Percentiles rank a stretch among this genome's conserved stretches.
Evolutionary conservation across 352 stramenopile genomes (phyloP).

Genomic region (Globisporangium radiosum): DNA sequence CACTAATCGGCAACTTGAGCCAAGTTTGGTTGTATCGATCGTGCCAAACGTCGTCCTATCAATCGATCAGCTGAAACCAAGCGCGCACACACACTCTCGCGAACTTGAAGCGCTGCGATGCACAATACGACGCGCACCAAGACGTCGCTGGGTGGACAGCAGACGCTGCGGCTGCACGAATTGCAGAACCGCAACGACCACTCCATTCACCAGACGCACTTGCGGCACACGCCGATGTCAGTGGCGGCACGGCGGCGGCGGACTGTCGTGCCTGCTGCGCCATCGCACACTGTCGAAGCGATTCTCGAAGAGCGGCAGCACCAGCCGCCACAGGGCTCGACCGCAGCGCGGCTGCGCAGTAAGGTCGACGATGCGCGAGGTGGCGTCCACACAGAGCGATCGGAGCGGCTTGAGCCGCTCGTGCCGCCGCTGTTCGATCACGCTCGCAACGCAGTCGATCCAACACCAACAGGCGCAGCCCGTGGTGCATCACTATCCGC

Average conservation of each 20-base stretch:
- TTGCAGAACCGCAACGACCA: constrained; percentile 31
- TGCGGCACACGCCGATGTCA: background rate
- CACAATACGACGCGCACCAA: constrained; percentile 16
- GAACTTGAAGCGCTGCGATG: constrained; percentile 8
- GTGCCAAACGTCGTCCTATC: too few species aligned
- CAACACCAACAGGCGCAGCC: too few species aligned
- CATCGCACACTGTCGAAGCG: constrained; percentile 35
- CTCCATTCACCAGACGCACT: constrained; percentile 28
- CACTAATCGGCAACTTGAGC: too few species aligned
- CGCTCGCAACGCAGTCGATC: too few species aligned
- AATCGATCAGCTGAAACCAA: too few species aligned
- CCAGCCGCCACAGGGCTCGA: constrained; percentile 6
- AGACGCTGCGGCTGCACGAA: constrained; percentile 35
- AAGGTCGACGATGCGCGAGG: constrained; percentile 35
- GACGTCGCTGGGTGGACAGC: constrained; percentile 41
- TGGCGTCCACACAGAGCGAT: constrained; percentile 45
- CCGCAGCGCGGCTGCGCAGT: constrained; percentile 20
- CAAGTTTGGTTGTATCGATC: too few species aligned
- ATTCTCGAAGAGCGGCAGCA: constrained; percentile 28
- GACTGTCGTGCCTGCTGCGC: background rate
- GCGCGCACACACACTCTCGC: too few species aligned
- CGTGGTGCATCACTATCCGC: too few species aligned
- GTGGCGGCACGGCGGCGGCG: too few species aligned
- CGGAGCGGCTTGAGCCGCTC: constrained; percentile 15
- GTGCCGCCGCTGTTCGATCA: constrained; percentile 9